A percentile compares a stretch with the other conserved stretches of the same genome.
These are phyloP conservation scores for Moniliella sp. DNA, from an alignment of 1,284 basidiomycete species.

Conservation along the genomic window DNA sequence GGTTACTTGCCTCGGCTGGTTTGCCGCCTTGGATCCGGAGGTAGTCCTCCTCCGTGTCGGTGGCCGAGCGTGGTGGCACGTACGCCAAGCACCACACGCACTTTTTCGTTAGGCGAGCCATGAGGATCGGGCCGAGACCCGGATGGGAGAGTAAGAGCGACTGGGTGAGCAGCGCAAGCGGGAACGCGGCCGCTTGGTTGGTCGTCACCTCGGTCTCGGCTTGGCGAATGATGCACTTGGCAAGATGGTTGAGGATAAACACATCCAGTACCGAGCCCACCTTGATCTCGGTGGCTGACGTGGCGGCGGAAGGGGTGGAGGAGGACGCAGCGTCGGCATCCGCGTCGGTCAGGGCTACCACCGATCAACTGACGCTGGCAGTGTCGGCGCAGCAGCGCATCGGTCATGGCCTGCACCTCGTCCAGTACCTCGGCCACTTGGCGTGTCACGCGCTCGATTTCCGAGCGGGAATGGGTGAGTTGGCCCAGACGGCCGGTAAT, in stretches of 20 bases:
- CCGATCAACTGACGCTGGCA: too few species aligned
- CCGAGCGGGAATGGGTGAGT: conserved; percentile 53
- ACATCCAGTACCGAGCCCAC: conserved; percentile 40
- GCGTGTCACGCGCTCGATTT: conserved; percentile 40
- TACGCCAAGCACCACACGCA: conserved; percentile 42
- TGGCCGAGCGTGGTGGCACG: conserved; percentile 30
- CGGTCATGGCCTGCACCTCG: not conserved
- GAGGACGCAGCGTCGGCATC: conserved; percentile 42
- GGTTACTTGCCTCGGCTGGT: conserved; percentile 39
- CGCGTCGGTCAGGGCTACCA: conserved; percentile 43
- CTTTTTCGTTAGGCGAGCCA: conserved; percentile 60
- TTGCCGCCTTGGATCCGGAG: conserved; percentile 51
- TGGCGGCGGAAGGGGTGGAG: conserved; percentile 10
- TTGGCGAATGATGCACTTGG: conserved; percentile 72
- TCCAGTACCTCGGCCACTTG: too few species aligned
- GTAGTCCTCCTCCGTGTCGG: conserved; percentile 40
- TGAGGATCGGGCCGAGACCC: conserved; percentile 54
- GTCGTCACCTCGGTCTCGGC: conserved; percentile 83
- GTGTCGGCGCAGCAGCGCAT: too few species aligned
- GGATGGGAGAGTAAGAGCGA: conserved; percentile 45
- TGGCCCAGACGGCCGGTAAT: conserved; percentile 82
- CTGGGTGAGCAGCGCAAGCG: conserved; percentile 55
- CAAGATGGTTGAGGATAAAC: conserved; percentile 61
- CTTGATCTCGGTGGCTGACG: conserved; percentile 32
- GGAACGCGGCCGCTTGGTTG: conserved; percentile 60